Base-by-base conservation (phyloP, 2,329 filamentous ascomycete species). In the Zymoseptoria pseudotritici region DNA sequence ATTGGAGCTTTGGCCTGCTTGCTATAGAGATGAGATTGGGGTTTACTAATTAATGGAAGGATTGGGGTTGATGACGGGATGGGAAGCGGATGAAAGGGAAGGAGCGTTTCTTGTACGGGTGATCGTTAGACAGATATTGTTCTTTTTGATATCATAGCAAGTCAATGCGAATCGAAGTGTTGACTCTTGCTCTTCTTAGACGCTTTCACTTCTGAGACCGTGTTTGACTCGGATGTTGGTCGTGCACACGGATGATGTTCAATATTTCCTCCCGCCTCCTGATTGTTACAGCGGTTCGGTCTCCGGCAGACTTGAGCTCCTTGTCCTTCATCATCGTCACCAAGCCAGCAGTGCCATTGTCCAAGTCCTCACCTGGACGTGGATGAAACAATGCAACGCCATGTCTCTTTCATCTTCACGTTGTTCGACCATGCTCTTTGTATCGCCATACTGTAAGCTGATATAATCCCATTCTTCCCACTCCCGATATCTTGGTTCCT, bases 31-130 rank as follows among this genome's bases (percentile, higher is more conserved):
- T n/a, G 36, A 46, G 13, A n/a, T 46, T 46, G 36, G 4, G 17
- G 6, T 17, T 46, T 46, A 46, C 17, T 46, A 46, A 46, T 46
- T 46, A 46, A 58, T 58, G 54, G 53, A 58, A 54, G n/a, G 29
- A 4, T 46, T 46, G 10, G 17, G 10, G 13, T 46, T n/a, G 13
- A 13, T 17, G 13, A n/a, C 13, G 36, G 36, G 5, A 46, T 6
- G 3, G 13, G 36, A n/a, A 17, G 13, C 13, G 17, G 36, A 46
- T 46, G 36, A n/a, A 46, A 46, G 36, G 36, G 36, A n/a, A 46
- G 17, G 36, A 46, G 17, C 17, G 4, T 46, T 46, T 46, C 13
- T 17, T 46, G 17, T n/a, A 46, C 13, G 36, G 36, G 13, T n/a
- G 36, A n/a, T 8, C 26, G 36, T 46, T 46, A 46, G 36, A 46